Base-by-base conservation (phyloP, 352 stramenopile species). In the Phytopythium vexans region DNA sequence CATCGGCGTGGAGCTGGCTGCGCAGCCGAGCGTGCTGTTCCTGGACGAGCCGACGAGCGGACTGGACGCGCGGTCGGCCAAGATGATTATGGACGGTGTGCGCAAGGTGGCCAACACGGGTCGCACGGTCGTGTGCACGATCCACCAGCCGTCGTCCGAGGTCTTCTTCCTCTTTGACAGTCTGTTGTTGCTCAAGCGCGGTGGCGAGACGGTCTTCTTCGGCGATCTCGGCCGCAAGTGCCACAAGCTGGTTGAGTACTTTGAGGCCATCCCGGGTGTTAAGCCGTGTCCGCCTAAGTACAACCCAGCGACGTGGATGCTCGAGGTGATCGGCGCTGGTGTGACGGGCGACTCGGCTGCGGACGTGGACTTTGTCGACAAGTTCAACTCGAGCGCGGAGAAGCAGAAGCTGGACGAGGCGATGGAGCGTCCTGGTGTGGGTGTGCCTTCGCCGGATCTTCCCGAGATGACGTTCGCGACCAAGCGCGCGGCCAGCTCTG, bases 261-360 rank as follows among this genome's bases (percentile, higher is more conserved):
- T n/a, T n/a, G n/a, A n/a, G n/a, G n/a, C n/a, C n/a, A n/a, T n/a
- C n/a, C n/a, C n/a, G n/a, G n/a, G n/a, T n/a, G n/a, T n/a, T n/a
- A n/a, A n/a, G n/a, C n/a, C n/a, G n/a, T n/a, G 82, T 93, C 64
- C 70, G 7, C 58, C 54, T 41, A 62, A 64, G 43, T 73, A 84
- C 50, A 93, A 95, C 52, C 80, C 85, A 21, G 80, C 80, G 12
- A 89, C 85, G 39, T 95, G 81, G 82, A 91, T 95, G 79, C 65
- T 95, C 8, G 67, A 80, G 49, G 67, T 49, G 32, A 73, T 77
- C 27, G 65, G 66, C 2, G 66, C 73, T n/a, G 74, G 57, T 39
- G 58, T 69, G 35, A 21, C 46, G 8, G 33, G 84, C 56, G 54
- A 51, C 56, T 37, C 46, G 4, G 35, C 38, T 8, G 56, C 86